Conservation (phyloP, 2,329 filamentous ascomycete species). For the Cytospora paraplurivora region DNA sequence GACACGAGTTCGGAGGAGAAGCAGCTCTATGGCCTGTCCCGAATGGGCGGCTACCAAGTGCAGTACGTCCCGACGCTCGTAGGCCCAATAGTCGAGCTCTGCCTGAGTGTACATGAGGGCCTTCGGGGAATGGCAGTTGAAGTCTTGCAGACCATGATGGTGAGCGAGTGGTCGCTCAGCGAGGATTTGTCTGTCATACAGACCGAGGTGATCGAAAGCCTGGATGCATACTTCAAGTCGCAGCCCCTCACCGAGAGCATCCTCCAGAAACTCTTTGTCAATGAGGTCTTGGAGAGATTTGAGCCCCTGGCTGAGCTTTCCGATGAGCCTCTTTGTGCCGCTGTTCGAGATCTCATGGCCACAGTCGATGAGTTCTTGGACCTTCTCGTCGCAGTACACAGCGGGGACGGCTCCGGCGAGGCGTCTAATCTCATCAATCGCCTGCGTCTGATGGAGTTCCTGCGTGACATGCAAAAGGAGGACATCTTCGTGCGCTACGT, state of each 20-base stretch:
- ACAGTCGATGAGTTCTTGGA: constrained; percentile 91
- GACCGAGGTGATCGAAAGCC: constrained; percentile 92
- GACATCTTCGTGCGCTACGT: constrained; percentile 97
- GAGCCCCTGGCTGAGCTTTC: constrained; percentile 65
- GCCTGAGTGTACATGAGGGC: constrained; percentile 91
- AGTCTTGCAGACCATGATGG: constrained; percentile 95
- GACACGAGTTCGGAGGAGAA: constrained; percentile 82
- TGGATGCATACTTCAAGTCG: constrained; percentile 87
- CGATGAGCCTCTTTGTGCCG: constrained; percentile 73
- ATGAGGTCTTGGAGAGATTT: constrained; percentile 81
- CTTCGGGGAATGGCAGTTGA: constrained; percentile 87
- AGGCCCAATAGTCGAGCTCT: constrained; percentile 88
- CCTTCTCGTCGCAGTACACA: constrained; percentile 86
- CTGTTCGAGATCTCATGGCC: constrained; percentile 75
- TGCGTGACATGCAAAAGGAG: constrained; percentile 95
- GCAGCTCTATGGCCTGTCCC: constrained; percentile 73
- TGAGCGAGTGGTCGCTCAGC: constrained; percentile 96
- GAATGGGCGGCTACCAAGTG: constrained; percentile 95
- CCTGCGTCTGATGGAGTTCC: constrained; percentile 89
- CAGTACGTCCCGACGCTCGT: constrained; percentile 95
- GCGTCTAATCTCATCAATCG: constrained; percentile 85
- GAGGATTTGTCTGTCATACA: constrained; percentile 90
- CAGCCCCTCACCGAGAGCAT: constrained; percentile 87
- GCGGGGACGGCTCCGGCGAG: constrained; percentile 71
- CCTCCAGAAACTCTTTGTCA: constrained; percentile 88